Evolutionary conservation across 495 filamentous ascomycete genomes (phyloP).

Genomic region (Ramalina peruviana): DNA sequence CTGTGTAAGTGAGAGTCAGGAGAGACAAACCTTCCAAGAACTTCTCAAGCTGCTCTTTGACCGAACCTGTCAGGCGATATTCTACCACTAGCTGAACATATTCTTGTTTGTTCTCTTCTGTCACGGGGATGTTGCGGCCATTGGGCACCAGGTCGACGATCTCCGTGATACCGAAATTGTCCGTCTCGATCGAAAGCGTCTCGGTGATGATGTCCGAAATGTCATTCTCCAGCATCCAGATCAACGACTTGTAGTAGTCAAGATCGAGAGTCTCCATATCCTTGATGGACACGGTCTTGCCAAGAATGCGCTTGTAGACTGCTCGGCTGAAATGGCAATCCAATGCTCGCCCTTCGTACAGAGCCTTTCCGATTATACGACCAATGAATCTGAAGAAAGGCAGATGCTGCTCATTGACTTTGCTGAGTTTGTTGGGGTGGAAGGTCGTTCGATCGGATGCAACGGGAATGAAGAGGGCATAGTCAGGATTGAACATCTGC

Average conservation of each 20-base stretch:
- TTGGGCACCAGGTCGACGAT: slow-evolving; percentile 77
- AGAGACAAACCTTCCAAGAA: slow-evolving; percentile 69
- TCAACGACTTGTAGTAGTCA: slow-evolving; percentile 97
- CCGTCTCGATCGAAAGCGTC: slow-evolving; percentile 85
- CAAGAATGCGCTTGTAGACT: slow-evolving; percentile 93
- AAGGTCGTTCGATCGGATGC: slow-evolving; percentile 98
- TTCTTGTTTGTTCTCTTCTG: slow-evolving; percentile 96
- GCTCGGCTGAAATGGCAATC: slow-evolving; percentile 98
- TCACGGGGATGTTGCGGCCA: slow-evolving; percentile 83
- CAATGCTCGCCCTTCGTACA: slow-evolving; percentile 90
- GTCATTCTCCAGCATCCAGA: slow-evolving; percentile 97
- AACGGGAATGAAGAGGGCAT: slow-evolving; percentile 89
- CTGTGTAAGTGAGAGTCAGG: not conserved
- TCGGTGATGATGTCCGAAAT: slow-evolving; percentile 99
- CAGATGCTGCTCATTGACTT: slow-evolving; percentile 87
- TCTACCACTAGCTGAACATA: slow-evolving; percentile 92
- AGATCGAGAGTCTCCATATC: slow-evolving; percentile 99
- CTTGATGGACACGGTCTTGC: slow-evolving; percentile 89
- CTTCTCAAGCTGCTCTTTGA: slow-evolving; percentile 84
- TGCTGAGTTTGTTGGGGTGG: slow-evolving; percentile 88
- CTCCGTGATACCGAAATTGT: slow-evolving; percentile 80
- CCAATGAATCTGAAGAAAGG: slow-evolving; percentile 99
- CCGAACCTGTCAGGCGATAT: slow-evolving; percentile 77
- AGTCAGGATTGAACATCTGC: slow-evolving; percentile 99
- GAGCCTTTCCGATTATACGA: slow-evolving; percentile 93